Conservation (phyloP, 2,329 filamentous ascomycete genomes). For the Beauveria varroae region DNA sequence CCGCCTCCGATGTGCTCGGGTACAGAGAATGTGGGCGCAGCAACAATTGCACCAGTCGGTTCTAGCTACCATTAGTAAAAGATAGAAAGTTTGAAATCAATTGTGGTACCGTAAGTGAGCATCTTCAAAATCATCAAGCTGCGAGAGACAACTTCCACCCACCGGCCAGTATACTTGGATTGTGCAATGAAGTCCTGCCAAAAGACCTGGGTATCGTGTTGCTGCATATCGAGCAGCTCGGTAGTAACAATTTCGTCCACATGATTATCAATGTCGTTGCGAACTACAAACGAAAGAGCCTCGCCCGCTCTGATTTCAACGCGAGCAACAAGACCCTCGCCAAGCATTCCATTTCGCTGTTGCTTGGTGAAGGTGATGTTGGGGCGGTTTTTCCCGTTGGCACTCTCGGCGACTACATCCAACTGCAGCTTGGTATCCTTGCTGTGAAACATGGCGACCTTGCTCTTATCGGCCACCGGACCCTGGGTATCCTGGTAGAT, state of each 20-base stretch:
- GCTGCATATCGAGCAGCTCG: slow-evolving; percentile 50
- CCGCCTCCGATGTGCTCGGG: slow-evolving; percentile 65
- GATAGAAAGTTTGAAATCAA: not conserved
- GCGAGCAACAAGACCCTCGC: slow-evolving; percentile 55
- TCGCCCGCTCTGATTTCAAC: slow-evolving; percentile 59
- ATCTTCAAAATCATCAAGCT: slow-evolving; percentile 70
- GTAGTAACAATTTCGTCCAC: slow-evolving; percentile 51
- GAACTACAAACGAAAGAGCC: slow-evolving; percentile 60
- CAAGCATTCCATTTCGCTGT: slow-evolving; percentile 42
- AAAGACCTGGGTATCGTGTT: slow-evolving; percentile 62
- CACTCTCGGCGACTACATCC: slow-evolving; percentile 57
- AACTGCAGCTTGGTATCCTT: slow-evolving; percentile 54
- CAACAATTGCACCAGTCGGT: slow-evolving; percentile 70
- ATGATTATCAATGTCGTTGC: slow-evolving; percentile 52
- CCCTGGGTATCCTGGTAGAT: slow-evolving; percentile 39
- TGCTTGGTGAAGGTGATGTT: slow-evolving; percentile 48
- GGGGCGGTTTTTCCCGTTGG: slow-evolving; percentile 36
- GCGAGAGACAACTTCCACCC: slow-evolving; percentile 62
- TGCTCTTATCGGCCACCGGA: slow-evolving; percentile 37
- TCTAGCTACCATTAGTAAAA: slow-evolving; percentile 32
- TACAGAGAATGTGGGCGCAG: slow-evolving; percentile 69
- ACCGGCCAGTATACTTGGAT: slow-evolving; percentile 63
- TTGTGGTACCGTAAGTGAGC: slow-evolving; percentile 50
- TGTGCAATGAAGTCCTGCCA: slow-evolving; percentile 69
- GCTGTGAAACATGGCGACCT: slow-evolving; percentile 56